Conservation (phyloP, 2,329 filamentous ascomycete species). For the Talaromyces atroroseus region DNA sequence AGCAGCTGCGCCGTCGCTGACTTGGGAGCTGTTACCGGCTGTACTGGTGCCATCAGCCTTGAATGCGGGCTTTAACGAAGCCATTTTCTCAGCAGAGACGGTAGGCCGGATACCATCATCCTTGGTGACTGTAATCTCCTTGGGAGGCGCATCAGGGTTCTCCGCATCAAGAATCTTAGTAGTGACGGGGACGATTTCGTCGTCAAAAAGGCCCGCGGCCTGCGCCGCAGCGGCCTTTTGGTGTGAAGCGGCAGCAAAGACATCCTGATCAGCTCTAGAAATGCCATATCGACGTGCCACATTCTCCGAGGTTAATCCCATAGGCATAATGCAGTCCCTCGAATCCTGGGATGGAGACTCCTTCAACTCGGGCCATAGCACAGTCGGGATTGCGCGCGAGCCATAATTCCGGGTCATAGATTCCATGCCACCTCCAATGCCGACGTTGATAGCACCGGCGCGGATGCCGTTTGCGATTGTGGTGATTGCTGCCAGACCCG, state of each 20-base stretch:
- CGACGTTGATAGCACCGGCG: conserved; percentile 65
- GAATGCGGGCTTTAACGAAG: conserved; percentile 81
- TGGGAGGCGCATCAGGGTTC: conserved; percentile 51
- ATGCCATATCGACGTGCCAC: conserved; percentile 74
- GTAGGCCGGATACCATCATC: conserved; percentile 78
- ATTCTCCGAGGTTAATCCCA: conserved; percentile 88
- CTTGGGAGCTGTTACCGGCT: conserved; percentile 79
- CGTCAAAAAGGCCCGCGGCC: conserved; percentile 62
- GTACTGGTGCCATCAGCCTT: conserved; percentile 68
- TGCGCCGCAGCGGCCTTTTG: conserved; percentile 66
- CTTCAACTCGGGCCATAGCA: conserved; percentile 69
- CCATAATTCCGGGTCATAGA: conserved; percentile 94
- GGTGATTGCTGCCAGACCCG: conserved; percentile 71
- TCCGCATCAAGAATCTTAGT: conserved; percentile 63
- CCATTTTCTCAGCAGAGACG: conserved; percentile 64
- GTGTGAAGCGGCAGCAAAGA: conserved; percentile 71
- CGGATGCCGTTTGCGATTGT: conserved; percentile 68
- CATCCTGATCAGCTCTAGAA: conserved; percentile 70
- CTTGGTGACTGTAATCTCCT: conserved; percentile 62
- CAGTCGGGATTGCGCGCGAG: conserved; percentile 72
- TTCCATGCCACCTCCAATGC: conserved; percentile 88
- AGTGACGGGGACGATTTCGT: conserved; percentile 73
- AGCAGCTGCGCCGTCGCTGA: conserved; percentile 82
- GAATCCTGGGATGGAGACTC: conserved; percentile 63
- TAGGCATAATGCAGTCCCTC: conserved; percentile 84